phyloP scores from a whole-genome alignment of 495 filamentous ascomycete species.

The Daldinia concentrica region DNA sequence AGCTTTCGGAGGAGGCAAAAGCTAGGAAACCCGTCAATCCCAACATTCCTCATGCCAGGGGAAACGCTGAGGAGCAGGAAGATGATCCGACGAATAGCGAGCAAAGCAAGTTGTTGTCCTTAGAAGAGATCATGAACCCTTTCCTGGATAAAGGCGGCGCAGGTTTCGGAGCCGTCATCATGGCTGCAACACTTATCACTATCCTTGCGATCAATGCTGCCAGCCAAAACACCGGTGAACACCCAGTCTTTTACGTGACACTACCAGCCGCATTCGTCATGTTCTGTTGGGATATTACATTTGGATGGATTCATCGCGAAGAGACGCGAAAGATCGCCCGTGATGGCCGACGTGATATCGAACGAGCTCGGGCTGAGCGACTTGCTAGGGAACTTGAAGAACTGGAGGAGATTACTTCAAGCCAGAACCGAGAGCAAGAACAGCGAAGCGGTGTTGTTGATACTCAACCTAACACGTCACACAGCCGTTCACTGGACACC shows the following conservation, averaged over 20 bases:
- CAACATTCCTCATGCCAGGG: conserved; percentile 69
- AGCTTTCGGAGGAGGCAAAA: conserved; percentile 65
- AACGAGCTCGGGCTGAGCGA: conserved; percentile 54
- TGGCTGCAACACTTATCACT: conserved; percentile 68
- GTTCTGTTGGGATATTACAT: conserved; percentile 68
- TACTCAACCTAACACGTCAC: background rate
- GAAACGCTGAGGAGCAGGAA: conserved; percentile 63
- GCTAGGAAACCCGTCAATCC: conserved; percentile 68
- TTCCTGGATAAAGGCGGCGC: conserved; percentile 71
- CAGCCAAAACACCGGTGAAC: conserved; percentile 50
- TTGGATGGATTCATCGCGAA: conserved; percentile 65
- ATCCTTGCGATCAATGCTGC: conserved; percentile 68
- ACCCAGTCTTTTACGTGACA: conserved; percentile 69
- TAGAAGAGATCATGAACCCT: conserved; percentile 77
- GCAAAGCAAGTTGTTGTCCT: conserved; percentile 61
- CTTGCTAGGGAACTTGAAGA: conserved; percentile 23
- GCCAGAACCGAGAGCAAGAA: conserved; percentile 3
- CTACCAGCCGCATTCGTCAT: conserved; percentile 69
- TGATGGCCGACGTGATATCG: conserved; percentile 61
- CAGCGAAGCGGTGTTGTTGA: background rate
- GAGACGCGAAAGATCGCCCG: conserved; percentile 68
- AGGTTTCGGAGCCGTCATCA: conserved; percentile 66
- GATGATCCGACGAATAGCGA: conserved; percentile 55
- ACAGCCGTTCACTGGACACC: background rate
- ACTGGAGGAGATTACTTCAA: conserved; percentile 7